These are phyloP conservation scores for Prunus yedoensis DNA, from an alignment of 331 rosid species.

Conservation along the genomic window DNA sequence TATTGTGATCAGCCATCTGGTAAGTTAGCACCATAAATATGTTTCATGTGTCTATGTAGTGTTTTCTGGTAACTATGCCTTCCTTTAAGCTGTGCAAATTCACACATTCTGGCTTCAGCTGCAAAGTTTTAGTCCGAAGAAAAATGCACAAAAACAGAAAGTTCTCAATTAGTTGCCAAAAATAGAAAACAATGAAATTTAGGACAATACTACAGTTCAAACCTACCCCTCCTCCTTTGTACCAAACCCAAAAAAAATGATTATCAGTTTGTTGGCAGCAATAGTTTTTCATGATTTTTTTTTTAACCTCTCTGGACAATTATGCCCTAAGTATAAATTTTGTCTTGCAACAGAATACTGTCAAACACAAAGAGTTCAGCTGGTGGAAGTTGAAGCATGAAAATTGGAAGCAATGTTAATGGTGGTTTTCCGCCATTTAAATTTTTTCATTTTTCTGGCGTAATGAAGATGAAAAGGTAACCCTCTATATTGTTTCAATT, in stretches of 20 bases:
- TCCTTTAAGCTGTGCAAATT: background rate
- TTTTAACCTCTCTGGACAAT: background rate
- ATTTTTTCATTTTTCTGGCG: background rate
- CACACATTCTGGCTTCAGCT: background rate
- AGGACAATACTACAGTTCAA: background rate
- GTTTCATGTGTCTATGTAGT: background rate
- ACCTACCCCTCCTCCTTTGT: background rate
- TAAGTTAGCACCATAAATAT: background rate
- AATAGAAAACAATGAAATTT: background rate
- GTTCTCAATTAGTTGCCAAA: background rate
- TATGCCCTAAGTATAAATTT: background rate
- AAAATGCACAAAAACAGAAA: background rate
- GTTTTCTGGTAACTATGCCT: background rate
- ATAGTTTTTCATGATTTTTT: too few relatives aligned
- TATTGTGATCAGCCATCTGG: background rate
- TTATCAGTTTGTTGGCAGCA: background rate
- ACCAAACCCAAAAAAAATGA: background rate
- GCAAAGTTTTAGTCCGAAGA: background rate
- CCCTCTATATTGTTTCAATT: background rate
- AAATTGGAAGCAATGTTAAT: background rate
- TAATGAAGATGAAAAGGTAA: background rate
- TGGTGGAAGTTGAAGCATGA: slow-evolving; percentile 1
- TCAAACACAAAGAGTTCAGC: background rate
- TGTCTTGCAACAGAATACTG: background rate
- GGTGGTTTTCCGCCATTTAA: background rate